Base-by-base conservation (phyloP, 495 filamentous ascomycete species). In the Staphylotrichum longicolle region DNA sequence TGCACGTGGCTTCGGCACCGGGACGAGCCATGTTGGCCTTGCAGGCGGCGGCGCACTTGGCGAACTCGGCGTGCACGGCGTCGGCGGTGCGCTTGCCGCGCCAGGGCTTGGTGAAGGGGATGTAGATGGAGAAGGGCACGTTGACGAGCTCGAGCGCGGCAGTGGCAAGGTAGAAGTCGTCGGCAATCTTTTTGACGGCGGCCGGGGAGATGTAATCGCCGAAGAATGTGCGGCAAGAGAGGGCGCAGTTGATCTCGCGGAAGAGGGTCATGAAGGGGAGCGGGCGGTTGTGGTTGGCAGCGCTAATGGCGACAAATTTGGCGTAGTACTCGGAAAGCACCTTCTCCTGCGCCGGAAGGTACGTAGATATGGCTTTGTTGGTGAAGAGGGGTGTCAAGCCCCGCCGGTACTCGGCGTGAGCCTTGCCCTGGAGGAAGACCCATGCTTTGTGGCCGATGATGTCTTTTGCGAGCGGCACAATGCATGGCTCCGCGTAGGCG, bases 111-210 rank as follows among this genome's bases (percentile, higher is more conserved):
- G 94, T 96, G 82, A 85, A 98, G 48, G 94, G 94, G 57, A 98
- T 78, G 74, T 97, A 96, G 77, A 98, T 88, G 39, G 94, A 54
- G 20, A 54, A 14, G 20, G 52, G 94, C 82, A 98, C 97, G 79
- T 98, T 98, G 75, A 98, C 94, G 44, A 98, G 84, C 72, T 98
- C 94, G 60, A 98, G 84, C 10, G 94, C 94, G 48, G 89, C 94
- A 14, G 94, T 98, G 69, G 97, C 94, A 65, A 90, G 82, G 75
- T 95, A 98, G 76, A 93, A 98, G 74, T 98, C 93, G 71, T 97
- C 90, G 60, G 93, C 88, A 63, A 98, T 93, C 80, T 93, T 93
- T 81, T 96, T 93, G 63, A 96, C 85, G 47, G 87, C 85, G 65
- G 88, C 87, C 63, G 96, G 91, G 54, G 85, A 80, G 72, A 96